phyloP scores from a whole-genome alignment of 805 yeast species.

The Pichia exigua region DNA sequence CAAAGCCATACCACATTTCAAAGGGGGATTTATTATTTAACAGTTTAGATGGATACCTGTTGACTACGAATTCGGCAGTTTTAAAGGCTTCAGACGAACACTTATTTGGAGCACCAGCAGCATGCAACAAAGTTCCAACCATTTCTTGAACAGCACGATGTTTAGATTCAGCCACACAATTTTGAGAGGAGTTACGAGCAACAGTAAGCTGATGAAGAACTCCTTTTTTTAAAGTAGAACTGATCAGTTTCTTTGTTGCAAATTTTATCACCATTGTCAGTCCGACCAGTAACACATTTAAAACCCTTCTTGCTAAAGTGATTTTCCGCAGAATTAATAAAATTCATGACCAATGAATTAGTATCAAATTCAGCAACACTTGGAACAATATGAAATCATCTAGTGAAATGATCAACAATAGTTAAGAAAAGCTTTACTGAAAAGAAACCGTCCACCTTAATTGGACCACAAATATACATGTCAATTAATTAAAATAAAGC shows the following conservation, averaged over 20 bases:
- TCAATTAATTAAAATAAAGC: conserved; percentile 1
- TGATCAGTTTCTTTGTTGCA: neutral
- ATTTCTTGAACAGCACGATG: conserved; percentile 5
- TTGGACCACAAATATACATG: conserved; percentile 1
- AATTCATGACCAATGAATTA: neutral
- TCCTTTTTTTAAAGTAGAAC: neutral
- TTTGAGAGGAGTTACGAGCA: conserved; percentile 6
- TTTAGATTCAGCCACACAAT: conserved; percentile 10
- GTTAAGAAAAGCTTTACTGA: conserved; percentile 6
- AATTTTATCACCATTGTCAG: conserved; percentile 1
- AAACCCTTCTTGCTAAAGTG: neutral
- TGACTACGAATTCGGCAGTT: conserved; percentile 2
- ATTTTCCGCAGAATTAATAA: neutral
- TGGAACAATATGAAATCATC: neutral
- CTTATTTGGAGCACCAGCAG: neutral
- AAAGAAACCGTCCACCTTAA: neutral
- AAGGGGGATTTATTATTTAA: neutral
- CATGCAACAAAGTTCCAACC: neutral
- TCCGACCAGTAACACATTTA: neutral
- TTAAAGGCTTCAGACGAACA: conserved; percentile 6
- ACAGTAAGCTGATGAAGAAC: conserved; percentile 7
- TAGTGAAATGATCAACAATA: conserved; percentile 7
- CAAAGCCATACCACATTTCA: conserved; percentile 1
- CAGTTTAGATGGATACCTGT: neutral
- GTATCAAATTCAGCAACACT: neutral